Evolutionary conservation across 2,329 filamentous ascomycete genomes (phyloP), one percentile per base, ranked within the genome.

Genomic region (Pseudogymnoascus sp.): DNA sequence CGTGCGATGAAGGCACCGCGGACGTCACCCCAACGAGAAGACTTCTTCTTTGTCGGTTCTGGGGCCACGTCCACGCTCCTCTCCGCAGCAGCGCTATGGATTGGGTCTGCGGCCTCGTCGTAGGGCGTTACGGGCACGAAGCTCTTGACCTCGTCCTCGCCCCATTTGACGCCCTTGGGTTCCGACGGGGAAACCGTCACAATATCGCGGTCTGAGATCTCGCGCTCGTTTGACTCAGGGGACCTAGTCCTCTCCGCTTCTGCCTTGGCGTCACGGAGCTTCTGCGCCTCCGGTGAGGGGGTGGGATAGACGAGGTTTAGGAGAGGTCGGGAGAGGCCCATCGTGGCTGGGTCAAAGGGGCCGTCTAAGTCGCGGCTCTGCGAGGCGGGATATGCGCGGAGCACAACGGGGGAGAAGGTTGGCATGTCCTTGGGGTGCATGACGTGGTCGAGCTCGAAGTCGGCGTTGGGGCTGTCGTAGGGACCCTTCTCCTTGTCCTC

Each of bases 81-180:
- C 36, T 38, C 36, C 4, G 5, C 49, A 11, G 5, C n/a, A 2
- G 33, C 33, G 19, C 11, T 45, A 11, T 45, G 42, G 12, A 30
- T 16, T 33, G 30, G 49, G 11, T 52, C 25, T 19, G 22, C 5
- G 33, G 58, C 33, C 28, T 55, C 49, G 8, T 33, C 73, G 49
- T 83, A 82, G 5, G 85, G 82, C 60, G 81, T 86, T 63, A 84
- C 82, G 9, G 83, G 78, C 58, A 86, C 82, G 64, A 84, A 88
- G 64, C 84, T 82, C 70, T 87, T 84, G 3, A 82, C 87, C 69
- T 85, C 79, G 65, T 86, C 86, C 64, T 85, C 77, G 9, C 84
- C 86, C 85, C 84, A 88, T 11, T 80, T 85, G 4, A 88, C 85
- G 42, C 75, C 80, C 67, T 86, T 87, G 5, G 82, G 77, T 22